Evolutionary conservation across 2,329 filamentous ascomycete species (phyloP), one percentile per base, ranked within the genome.

Genomic region (Grosmannia serpens): DNA sequence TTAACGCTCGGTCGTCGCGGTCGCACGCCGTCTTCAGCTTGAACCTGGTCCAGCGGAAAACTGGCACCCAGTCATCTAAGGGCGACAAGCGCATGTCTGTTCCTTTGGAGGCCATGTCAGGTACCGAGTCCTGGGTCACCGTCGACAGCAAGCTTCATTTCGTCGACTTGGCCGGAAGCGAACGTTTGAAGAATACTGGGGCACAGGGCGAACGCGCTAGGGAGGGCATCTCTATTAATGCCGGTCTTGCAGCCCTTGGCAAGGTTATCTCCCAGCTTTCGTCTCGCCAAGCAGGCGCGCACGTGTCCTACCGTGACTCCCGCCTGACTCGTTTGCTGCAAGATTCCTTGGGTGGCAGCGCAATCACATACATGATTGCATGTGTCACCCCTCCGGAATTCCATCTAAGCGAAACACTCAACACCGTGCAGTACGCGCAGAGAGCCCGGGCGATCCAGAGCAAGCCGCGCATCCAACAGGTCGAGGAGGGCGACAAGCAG

Each of bases 361-460:
- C 94, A 41, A 95, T 96, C 69, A 99, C 94, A 0, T 99, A 97
- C 74, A 97, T 99, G 94, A 94, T 99, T 74, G 94, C 94, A 10
- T 99, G 94, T 73, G 91, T 99, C 33, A 99, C 92, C 1, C 92
- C 91, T 0, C 90, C 92, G 17, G 91, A 96, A 70, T 99, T 99
- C 69, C 94, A 99, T 70, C 77, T 99, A 51, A 97, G 91, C 74
- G 94, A 99, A 74, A 97, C 95, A 0, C 77, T 99, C 59, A 99
- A 99, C 70, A 99, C 94, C 0, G 89, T 99, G 26, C 89, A 96
- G 70, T 99, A 99, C 73, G 94, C 94, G 8, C 94, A 97, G 74
- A 84, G 94, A 63, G 95, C 94, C 62, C 87, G 94, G 63, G 91
- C 91, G 1, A 99, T 99, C 61, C 94, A 99, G 75, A 96, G 89